These are phyloP conservation scores for Paecilomyces variotii DNA, from an alignment of 2,329 filamentous ascomycete species.

Conservation along the genomic window DNA sequence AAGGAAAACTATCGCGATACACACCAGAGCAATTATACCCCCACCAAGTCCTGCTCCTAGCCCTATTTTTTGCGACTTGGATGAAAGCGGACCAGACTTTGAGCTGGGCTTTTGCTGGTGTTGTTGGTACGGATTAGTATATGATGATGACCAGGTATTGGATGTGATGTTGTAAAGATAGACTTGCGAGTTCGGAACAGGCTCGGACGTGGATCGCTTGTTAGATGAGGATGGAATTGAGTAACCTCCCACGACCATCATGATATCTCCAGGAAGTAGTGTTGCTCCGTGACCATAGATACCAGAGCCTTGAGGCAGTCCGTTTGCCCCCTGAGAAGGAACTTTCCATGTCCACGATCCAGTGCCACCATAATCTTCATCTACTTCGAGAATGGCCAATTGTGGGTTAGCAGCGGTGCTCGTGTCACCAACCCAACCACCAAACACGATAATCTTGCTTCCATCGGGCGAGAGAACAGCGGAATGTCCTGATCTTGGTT, in stretches of 20 bases:
- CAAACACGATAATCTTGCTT: slow-evolving; percentile 66
- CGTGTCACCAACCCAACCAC: slow-evolving; percentile 86
- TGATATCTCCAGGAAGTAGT: slow-evolving; percentile 53
- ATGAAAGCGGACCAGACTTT: slow-evolving; percentile 17
- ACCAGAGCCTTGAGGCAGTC: slow-evolving; percentile 37
- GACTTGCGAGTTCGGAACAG: slow-evolving; percentile 35
- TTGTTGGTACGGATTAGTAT: slow-evolving; percentile 39
- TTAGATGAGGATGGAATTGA: slow-evolving; percentile 35
- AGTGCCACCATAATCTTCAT: slow-evolving; percentile 57
- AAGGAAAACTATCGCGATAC: slow-evolving; percentile 39
- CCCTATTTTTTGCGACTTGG: slow-evolving; percentile 43
- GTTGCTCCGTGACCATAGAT: slow-evolving; percentile 55
- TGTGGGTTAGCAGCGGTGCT: slow-evolving; percentile 71
- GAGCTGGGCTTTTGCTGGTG: slow-evolving; percentile 12
- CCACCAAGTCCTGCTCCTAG: slow-evolving; percentile 60
- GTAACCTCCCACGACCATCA: slow-evolving; percentile 56
- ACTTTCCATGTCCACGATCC: slow-evolving; percentile 38
- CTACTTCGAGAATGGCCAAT: slow-evolving; percentile 67
- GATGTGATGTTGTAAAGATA: slow-evolving; percentile 57
- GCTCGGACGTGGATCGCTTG: slow-evolving; percentile 25
- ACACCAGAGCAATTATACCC: slow-evolving; percentile 44
- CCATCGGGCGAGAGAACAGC: slow-evolving; percentile 75
- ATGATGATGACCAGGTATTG: slow-evolving; percentile 49
- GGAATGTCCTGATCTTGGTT: slow-evolving; percentile 83
- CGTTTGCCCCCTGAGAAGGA: slow-evolving; percentile 29